phyloP scores from a whole-genome alignment of 1,284 basidiomycete species.

The Thecaphora thlaspeos region DNA sequence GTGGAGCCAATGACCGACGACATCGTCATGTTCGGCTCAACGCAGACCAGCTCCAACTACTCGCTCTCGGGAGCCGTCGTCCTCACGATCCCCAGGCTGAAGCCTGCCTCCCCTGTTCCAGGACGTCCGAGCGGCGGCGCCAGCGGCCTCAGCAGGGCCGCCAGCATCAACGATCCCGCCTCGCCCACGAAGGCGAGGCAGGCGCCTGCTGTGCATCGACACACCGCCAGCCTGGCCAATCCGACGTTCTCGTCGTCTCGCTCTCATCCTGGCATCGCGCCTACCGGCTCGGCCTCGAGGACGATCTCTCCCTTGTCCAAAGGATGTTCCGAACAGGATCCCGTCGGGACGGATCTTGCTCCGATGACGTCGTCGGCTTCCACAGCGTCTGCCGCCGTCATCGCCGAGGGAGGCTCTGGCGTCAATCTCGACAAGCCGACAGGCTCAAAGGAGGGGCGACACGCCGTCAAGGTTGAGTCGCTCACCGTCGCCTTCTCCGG shows the following conservation, averaged over 20 bases:
- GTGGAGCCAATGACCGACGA: conserved; percentile 41
- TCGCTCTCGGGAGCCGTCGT: conserved; percentile 50
- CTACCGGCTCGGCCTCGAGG: too few relatives aligned
- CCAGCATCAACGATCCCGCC: conserved; percentile 2
- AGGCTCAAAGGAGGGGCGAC: conserved; percentile 2
- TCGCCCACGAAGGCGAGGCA: not conserved
- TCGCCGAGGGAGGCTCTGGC: too few relatives aligned
- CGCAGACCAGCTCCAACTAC: conserved; percentile 54
- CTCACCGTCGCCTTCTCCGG: conserved; percentile 44
- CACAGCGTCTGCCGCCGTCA: too few relatives aligned
- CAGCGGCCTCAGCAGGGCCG: conserved; percentile 7
- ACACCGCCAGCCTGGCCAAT: not conserved
- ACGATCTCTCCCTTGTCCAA: too few relatives aligned
- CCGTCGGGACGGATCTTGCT: too few relatives aligned
- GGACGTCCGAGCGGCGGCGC: too few relatives aligned
- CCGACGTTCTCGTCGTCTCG: too few relatives aligned
- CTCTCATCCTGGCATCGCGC: too few relatives aligned
- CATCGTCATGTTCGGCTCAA: conserved; percentile 56
- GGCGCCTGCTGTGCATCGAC: not conserved
- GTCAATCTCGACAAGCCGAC: too few relatives aligned
- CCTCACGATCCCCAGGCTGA: conserved; percentile 11
- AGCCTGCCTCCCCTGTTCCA: not conserved
- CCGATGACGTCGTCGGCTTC: too few relatives aligned
- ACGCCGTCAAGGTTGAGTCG: conserved; percentile 29
- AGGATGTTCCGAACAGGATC: too few relatives aligned